A percentile compares a stretch with the other conserved stretches of the same genome.
Conservation (phyloP, 1,284 basidiomycete genomes). For the Xanthoconium separans region DNA sequence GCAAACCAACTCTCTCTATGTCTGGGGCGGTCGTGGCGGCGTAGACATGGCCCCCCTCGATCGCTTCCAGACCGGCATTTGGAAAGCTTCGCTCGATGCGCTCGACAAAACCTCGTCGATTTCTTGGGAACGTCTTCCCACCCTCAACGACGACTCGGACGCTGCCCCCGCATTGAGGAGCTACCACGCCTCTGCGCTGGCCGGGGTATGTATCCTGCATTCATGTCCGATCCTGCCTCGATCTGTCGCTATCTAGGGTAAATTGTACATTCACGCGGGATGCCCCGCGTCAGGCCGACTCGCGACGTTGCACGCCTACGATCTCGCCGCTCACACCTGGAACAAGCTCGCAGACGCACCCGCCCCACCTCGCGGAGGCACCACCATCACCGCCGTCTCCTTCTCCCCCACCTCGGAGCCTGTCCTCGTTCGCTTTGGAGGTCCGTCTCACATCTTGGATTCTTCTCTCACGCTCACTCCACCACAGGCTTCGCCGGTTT, state of each 20-base stretch:
- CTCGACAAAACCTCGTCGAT: background rate
- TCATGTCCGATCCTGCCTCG: background rate
- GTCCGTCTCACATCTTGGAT: constrained; percentile 2
- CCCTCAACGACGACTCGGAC: constrained; percentile 17
- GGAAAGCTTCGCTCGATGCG: constrained; percentile 18
- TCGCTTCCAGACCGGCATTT: constrained; percentile 32
- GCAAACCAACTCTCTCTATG: constrained; percentile 30
- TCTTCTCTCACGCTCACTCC: background rate
- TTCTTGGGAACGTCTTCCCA: constrained; percentile 20
- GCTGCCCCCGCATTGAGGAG: constrained; percentile 19
- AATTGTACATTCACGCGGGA: constrained; percentile 44
- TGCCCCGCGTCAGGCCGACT: constrained; percentile 39
- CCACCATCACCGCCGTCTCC: constrained; percentile 69
- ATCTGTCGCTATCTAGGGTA: constrained; percentile 15
- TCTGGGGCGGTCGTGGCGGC: constrained; percentile 47
- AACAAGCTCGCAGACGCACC: constrained; percentile 36
- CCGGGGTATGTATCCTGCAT: background rate
- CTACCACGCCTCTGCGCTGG: constrained; percentile 21
- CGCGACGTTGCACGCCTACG: constrained; percentile 36
- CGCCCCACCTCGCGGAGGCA: constrained; percentile 41
- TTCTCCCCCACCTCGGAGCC: constrained; percentile 46
- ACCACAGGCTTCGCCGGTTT: constrained; percentile 20
- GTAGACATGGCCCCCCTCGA: constrained; percentile 38
- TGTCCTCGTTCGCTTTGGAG: constrained; percentile 26
- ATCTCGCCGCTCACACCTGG: constrained; percentile 35